Evolutionary conservation across 306 rosid genomes (phyloP), one percentile per base, ranked within the genome.

Genomic region (Quercus rubra): DNA sequence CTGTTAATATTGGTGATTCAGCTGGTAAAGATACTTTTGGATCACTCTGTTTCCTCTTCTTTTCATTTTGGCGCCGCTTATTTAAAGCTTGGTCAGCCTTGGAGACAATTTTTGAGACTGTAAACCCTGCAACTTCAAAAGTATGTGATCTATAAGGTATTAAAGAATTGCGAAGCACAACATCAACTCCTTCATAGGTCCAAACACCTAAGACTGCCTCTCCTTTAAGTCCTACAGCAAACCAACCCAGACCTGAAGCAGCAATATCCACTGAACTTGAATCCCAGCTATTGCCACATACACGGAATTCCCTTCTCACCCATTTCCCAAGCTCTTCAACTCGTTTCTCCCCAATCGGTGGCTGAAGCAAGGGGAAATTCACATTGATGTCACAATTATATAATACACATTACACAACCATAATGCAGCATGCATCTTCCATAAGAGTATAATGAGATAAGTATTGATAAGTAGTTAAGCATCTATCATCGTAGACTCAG

Each of bases 191-290:
- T 74, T 95, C 96, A 12, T 95, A 95, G 13, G 92, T 92, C 99
- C 98, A 95, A 80, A 81, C 90, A 41, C 98, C 73, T 46, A 92
- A 73, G 14, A 73, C 78, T 15, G 97, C 98, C 61, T 95, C 93
- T 69, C 99, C 99, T 88, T 89, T 90, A 71, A 95, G 92, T 69
- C 99, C 96, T 88, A 92, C 55, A 74, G 94, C 93, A 90, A 87
- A 92, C 98, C 99, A 95, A 28, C 98, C 99, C 64, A 95, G 91
- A 55, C 98, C 99, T 79, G 96, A 86, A 54, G 86, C 94, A 51
- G 97, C 94, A 79, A 89, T 81, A 78, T 92, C 99, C 38, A 90
- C 87, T n/a, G 92, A 92, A 78, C 94, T 95, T 55, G 98, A 91
- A 77, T 92, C 96, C 99, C 98, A 94, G 77, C 89, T 90, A 77